A percentile compares a stretch with the other conserved stretches of the same genome.
Conservation (phyloP, 345 rosid genomes). For the Linum lewisii region DNA sequence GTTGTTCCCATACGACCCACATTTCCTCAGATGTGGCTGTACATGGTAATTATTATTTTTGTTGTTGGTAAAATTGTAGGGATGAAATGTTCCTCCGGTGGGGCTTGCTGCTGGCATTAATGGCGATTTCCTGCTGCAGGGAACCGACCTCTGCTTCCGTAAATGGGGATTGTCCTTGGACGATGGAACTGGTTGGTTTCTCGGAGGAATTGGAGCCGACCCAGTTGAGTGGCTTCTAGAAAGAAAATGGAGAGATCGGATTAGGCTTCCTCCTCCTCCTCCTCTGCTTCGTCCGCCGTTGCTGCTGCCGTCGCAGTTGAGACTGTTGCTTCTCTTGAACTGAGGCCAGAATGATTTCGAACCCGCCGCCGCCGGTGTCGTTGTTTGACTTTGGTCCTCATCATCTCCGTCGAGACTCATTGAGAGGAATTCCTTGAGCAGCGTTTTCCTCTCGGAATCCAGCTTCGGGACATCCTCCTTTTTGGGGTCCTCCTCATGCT, state of each 20-base stretch:
- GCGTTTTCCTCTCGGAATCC: slow-evolving; percentile 46
- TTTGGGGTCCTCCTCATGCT: not conserved
- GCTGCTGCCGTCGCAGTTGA: slow-evolving; percentile 44
- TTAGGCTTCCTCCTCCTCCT: slow-evolving; percentile 29
- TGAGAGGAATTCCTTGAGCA: slow-evolving; percentile 45
- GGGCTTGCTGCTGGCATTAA: slow-evolving; percentile 18
- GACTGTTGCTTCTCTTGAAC: slow-evolving; percentile 77
- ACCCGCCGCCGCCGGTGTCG: slow-evolving; percentile 16
- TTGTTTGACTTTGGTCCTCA: slow-evolving; percentile 21
- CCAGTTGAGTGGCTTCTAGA: slow-evolving; percentile 91
- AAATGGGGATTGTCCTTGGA: no score
- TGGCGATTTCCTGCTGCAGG: slow-evolving; percentile 16
- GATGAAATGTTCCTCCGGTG: no score
- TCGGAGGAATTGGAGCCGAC: slow-evolving; percentile 47
- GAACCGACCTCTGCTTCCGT: no score
- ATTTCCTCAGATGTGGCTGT: no score
- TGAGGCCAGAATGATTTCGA: slow-evolving; percentile 57
- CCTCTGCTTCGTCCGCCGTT: slow-evolving; percentile 40
- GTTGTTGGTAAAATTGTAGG: no score
- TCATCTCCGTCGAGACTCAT: slow-evolving; percentile 29
- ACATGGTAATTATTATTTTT: slow-evolving; percentile 28
- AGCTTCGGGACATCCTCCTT: slow-evolving; percentile 5
- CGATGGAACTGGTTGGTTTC: slow-evolving; percentile 22
- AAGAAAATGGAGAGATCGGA: slow-evolving; percentile 59
- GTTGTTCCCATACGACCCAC: slow-evolving; percentile 33